Evolutionary conservation across 1,284 basidiomycete species (phyloP).

Genomic region (Cutaneotrichosporon dermatis): DNA sequence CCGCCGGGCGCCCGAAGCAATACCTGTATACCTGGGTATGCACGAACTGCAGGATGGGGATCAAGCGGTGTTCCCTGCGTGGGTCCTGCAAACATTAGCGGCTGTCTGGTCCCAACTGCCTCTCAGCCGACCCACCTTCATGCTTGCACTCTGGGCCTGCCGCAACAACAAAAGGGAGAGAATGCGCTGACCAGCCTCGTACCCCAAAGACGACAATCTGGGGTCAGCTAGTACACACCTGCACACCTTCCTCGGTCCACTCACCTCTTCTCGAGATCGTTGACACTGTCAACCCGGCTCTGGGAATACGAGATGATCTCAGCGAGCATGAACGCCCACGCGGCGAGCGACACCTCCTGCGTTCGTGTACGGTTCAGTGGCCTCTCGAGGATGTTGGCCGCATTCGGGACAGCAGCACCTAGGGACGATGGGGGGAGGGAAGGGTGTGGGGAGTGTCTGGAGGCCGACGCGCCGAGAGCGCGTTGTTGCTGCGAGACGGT

Average conservation of each 20-base stretch:
- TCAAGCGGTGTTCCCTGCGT: slow-evolving; percentile 78
- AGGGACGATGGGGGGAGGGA: slow-evolving; percentile 4
- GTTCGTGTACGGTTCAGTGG: slow-evolving; percentile 75
- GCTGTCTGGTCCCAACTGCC: slow-evolving; percentile 53
- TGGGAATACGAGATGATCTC: slow-evolving; percentile 93
- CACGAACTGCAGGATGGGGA: slow-evolving; percentile 83
- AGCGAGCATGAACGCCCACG: slow-evolving; percentile 84
- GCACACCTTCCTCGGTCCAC: slow-evolving; percentile 9
- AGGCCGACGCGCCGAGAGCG: slow-evolving; percentile 5
- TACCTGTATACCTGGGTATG: slow-evolving; percentile 92
- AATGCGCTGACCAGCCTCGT: slow-evolving; percentile 77
- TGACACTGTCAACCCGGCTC: slow-evolving; percentile 86
- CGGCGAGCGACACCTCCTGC: slow-evolving; percentile 71
- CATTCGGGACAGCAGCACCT: neutral
- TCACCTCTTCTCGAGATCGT: slow-evolving; percentile 82
- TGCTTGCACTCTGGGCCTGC: slow-evolving; percentile 39
- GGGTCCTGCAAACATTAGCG: slow-evolving; percentile 64
- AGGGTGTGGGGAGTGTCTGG: slow-evolving; percentile 6
- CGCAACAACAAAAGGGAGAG: slow-evolving; percentile 52
- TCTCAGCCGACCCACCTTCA: no score
- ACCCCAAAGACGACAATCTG: slow-evolving; percentile 83
- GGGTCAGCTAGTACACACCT: neutral
- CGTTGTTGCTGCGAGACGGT: slow-evolving; percentile 12
- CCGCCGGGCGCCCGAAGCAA: slow-evolving; percentile 87
- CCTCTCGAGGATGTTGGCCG: slow-evolving; percentile 63